Base-by-base conservation (phyloP, 768 basidiomycete species). In the Dacryopinax spathularia region DNA sequence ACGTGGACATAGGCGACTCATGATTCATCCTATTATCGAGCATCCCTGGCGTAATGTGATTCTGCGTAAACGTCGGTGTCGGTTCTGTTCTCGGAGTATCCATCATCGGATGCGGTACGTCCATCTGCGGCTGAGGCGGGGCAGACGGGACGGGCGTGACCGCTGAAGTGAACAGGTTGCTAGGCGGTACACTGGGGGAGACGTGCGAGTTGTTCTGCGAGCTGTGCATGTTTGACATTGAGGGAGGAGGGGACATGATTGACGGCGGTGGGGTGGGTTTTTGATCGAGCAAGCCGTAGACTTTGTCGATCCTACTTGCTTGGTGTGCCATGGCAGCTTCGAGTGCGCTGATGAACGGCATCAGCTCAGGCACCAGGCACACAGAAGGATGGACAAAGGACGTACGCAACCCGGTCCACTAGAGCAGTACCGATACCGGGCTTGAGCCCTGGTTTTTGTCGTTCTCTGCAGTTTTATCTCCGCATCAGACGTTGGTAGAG, bases 1-100 rank as follows among this genome's bases (percentile, higher is more conserved):
- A 62, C 1, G 66, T 66, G 6, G 67, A 67, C 12, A 68, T 35
- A 25, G 48, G 48, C 3, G 48, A 56, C 48, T 56, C 48, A 20
- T 56, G 48, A 29, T 29, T 56, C 48, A 56, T 10, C 6, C 48
- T 10, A 29, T 29, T 56, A 29, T 56, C 48, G 25, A 56, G 25
- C 48, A 56, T 56, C 13, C 5, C 5, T 10, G 48, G 48, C 13
- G 48, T 56, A 29, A 56, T 7, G 29, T 56, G 48, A 29, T 56
- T 56, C 6, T 13, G 48, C 13, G 48, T 10, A 20, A 27, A 56
- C 15, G 20, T 56, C 10, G 48, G 25, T 10, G 48, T 56, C 29
- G 10, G 25, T 7, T 56, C 48, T 29, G 29, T 18, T 13, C 29
- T 22, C 5, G 48, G 48, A 9, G 29, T 56, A 13, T 29, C 48